phyloP scores from a whole-genome alignment of 2,329 filamentous ascomycete species.

The Xylariaceae sp. region DNA sequence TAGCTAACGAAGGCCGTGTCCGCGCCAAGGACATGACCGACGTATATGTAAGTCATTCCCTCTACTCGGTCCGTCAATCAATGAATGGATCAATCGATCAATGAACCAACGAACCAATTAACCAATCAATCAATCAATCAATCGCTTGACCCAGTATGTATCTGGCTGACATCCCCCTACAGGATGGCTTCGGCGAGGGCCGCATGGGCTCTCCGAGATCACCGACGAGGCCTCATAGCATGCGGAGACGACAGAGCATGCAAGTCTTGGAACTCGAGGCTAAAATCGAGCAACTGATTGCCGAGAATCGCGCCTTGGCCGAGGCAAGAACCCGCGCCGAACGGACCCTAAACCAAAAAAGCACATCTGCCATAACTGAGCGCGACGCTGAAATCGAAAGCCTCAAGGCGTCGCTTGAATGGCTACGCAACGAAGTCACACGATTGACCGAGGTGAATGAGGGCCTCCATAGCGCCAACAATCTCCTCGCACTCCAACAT shows the following conservation, averaged over 20 bases:
- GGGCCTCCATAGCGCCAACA: conserved; percentile 75
- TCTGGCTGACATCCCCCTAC: conserved; percentile 32
- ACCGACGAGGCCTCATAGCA: conserved; percentile 89
- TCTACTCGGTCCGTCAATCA: conserved; percentile 19
- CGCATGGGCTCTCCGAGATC: conserved; percentile 85
- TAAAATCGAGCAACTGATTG: conserved; percentile 78
- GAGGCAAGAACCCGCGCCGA: conserved; percentile 74
- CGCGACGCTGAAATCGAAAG: conserved; percentile 86
- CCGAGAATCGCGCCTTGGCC: conserved; percentile 80
- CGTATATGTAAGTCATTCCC: conserved; percentile 80
- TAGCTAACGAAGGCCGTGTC: conserved; percentile 85
- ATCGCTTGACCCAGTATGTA: no score
- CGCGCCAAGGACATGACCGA: conserved; percentile 86
- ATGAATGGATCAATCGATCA: not conserved
- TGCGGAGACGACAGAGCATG: conserved; percentile 97
- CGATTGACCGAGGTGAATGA: conserved; percentile 83
- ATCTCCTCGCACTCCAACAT: conserved; percentile 74
- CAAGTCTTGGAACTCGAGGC: conserved; percentile 91
- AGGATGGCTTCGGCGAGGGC: conserved; percentile 95
- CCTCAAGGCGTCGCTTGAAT: conserved; percentile 76
- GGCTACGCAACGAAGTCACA: conserved; percentile 79
- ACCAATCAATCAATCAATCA: conserved; percentile 1
- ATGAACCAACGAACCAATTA: not conserved
- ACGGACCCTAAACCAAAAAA: conserved; percentile 64
- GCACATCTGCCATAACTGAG: conserved; percentile 73